Base-by-base conservation (phyloP, 2,329 filamentous ascomycete genomes). In the Aspergillus ibericus region DNA sequence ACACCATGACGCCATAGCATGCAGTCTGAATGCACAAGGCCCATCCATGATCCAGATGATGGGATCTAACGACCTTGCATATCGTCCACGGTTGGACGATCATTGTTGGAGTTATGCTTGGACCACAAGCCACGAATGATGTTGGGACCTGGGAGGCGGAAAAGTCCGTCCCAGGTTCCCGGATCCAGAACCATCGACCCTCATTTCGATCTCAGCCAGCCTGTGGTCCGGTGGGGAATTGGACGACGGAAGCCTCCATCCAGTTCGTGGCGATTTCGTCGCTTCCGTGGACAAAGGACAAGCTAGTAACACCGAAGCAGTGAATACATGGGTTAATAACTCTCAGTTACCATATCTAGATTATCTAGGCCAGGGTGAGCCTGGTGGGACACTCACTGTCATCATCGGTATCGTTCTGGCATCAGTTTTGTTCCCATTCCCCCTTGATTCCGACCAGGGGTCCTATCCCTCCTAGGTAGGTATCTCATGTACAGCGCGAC, bases 171-270 rank as follows among this genome's bases (percentile, higher is more conserved):
- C 51, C 51, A 32, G 20, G 25, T 18, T 27, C 40, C 15, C 36
- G 51, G 36, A 42, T 40, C 50, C 25, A 53, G 50, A 53, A 53
- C 51, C 38, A 32, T 42, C 22, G 51, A 53, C 38, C 51, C 51
- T 44, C 25, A 53, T 53, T 53, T 53, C 27, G 25, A 42, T 40
- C 51, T 44, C 51, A 53, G 40, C 36, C 36, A 38, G 27, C 36
- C 18, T 40, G 40, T 34, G 29, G 35, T 42, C 46, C 44, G 42
- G 42, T 48, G 53, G 44, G 53, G 44, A 48, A 40, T 38, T 29
- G 16, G 50, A 40, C 20, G 38, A 18, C 35, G 50, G 50, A 36
- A 42, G 35, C 20, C 44, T 35, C 18, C 16, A 55, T 48, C 32
- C 34, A 38, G 29, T 25, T n/a, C 22, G 22, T 42, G 27, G 38